These are phyloP conservation scores for Alternaria arbusti DNA, from an alignment of 2,329 filamentous ascomycete species.

Conservation along the genomic window DNA sequence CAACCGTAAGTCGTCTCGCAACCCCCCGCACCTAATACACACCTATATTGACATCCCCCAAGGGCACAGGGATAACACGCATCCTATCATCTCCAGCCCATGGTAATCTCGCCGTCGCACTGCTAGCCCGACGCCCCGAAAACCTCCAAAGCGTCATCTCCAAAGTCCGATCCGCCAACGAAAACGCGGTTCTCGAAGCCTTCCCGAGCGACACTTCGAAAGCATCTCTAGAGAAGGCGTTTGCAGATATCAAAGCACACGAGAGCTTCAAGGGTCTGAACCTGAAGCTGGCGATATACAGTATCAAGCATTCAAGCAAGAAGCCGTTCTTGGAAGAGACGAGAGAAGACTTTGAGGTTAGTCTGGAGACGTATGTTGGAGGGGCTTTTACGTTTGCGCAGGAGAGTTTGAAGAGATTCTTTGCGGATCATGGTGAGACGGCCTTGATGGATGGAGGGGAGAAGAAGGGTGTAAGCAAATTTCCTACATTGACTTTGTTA, in stretches of 20 bases:
- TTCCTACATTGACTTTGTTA: no score
- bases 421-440: conserved; percentile 59
- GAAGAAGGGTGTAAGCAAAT: conserved; percentile 61
- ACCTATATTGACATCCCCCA: no score
- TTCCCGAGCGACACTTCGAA: conserved; percentile 61
- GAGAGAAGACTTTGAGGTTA: conserved; percentile 53
- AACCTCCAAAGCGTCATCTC: conserved; percentile 52
- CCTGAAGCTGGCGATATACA: conserved; percentile 61
- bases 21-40: not conserved
- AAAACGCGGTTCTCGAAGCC: conserved; percentile 56
- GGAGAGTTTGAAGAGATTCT: conserved; percentile 59
- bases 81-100: conserved; percentile 59
- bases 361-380: conserved; percentile 60
- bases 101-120: conserved; percentile 63
- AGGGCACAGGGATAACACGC: conserved; percentile 59
- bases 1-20: conserved; percentile 29
- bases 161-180: conserved; percentile 51
- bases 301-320: conserved; percentile 62
- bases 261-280: conserved; percentile 58
- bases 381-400: conserved; percentile 64
- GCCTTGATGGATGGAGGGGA: conserved; percentile 53
- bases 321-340: conserved; percentile 64
- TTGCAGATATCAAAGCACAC: conserved; percentile 58
- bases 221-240: conserved; percentile 55
- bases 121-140: conserved; percentile 59